Base-by-base conservation (phyloP, 345 rosid genomes). In the Murraya koenigii region DNA sequence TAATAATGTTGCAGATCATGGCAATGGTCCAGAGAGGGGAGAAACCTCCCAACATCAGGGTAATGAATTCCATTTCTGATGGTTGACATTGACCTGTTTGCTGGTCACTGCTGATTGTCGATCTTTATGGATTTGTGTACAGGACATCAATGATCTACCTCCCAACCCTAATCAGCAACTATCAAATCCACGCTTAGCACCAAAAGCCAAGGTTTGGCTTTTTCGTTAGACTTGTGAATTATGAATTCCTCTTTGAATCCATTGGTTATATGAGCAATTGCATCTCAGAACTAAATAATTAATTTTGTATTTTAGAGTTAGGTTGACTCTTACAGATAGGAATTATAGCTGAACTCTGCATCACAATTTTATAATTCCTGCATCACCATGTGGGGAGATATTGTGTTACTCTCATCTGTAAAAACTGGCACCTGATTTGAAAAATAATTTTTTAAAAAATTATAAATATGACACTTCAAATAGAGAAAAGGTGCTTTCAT, bases 21-120 rank as follows among this genome's bases (percentile, higher is more conserved):
- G 88, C 86, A 68, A 94, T 97, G 99, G 84, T 97, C 73, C 97
- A 88, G 80, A 89, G 98, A 85, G 98, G 98, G 81, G 98, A 94
- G 90, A 90, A 84, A 84, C 99, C 98, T 81, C 83, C 97, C 8
- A 97, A 91, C 82, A 86, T 94, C 84, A 92, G 89, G 88, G 99
- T 94, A 82, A 75, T 58, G 67, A 52, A 65, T 38, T 8, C 72
- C 22, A 2, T 20, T 62, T 80, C 63, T 26, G 14, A 75, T 33
- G 49, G 52, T 78, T 77, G 74, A 62, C 69, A 65, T 72, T 74
- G 71, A 60, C 25, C 82, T 71, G 13, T 74, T 74, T 78, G 23
- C 23, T 77, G 38, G 39, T 63, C 33, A 62, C 58, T 55, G 68
- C 30, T 82, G 63, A 86, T 60, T 74, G 59, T 36, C 44, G 66